Base-by-base conservation (phyloP, 176 grass and related monocot genomes). In the Echinochloa phyllopogon region DNA sequence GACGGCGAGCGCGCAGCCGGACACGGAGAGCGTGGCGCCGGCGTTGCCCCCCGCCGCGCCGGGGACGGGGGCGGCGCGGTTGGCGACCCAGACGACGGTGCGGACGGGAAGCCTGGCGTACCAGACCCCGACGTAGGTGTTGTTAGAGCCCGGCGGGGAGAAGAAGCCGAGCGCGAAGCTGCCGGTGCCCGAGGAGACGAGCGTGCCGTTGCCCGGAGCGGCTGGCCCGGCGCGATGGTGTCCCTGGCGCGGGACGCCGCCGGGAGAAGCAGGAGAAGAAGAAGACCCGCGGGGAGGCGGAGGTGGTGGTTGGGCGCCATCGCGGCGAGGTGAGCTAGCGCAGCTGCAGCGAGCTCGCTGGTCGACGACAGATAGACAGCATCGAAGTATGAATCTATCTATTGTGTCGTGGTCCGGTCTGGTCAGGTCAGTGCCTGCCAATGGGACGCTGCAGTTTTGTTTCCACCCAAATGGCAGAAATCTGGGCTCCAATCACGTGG, bases 71-170 rank as follows among this genome's bases (percentile, higher is more conserved):
- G n/a, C 23, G 36, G 57, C 87, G 65, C 87, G 91, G 77, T 93
- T 90, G 81, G 87, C 84, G 38, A 93, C 87, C 91, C 81, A 93
- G 81, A 90, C 84, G 87, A 93, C 84, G 69, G 87, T 90, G 70
- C 60, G 65, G 49, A 84, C 10, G 47, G 76, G 27, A 18, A 87
- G 17, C 14, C 14, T 64, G 50, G 82, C 69, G 81, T 93, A 93
- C 84, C 84, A 93, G 42, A 90, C 38, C 2, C 85, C 87, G 56
- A 82, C 63, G 58, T 93, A 93, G 76, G 81, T 83, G 76, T 47
- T 64, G 65, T 87, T 89, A 81, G 81, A 87, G 18, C 85, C 85
- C 12, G 62, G 57, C 20, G 87, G 91, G 17, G 81, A 55, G 87
- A 93, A 93, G 91, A 93, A 93, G 64, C 91, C 85, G 0, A 93